phyloP scores from a whole-genome alignment of 2,329 filamentous ascomycete genomes.

The Xylariaceae sp. region DNA sequence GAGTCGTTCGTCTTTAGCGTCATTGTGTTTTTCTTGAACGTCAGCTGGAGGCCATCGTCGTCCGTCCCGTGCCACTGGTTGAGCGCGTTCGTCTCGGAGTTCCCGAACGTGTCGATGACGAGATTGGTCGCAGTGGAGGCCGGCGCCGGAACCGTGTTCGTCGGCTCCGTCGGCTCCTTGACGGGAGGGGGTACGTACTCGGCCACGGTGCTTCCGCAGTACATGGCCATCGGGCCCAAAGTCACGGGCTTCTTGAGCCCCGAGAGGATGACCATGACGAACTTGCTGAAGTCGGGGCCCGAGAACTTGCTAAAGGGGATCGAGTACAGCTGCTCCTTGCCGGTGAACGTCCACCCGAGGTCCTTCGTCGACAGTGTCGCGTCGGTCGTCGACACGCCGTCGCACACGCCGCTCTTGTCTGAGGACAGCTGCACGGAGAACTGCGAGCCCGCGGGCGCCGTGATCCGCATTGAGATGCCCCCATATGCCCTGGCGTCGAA shows the following conservation, averaged over 20 bases:
- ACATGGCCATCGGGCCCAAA: conserved; percentile 63
- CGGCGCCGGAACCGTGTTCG: conserved; percentile 56
- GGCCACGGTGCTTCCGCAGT: conserved; percentile 57
- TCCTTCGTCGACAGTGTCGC: conserved; percentile 51
- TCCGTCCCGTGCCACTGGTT: conserved; percentile 71
- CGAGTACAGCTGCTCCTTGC: conserved; percentile 63
- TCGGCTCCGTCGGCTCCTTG: conserved; percentile 48
- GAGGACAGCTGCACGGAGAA: conserved; percentile 59
- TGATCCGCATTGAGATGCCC: conserved; percentile 61
- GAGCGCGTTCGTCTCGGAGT: conserved; percentile 60
- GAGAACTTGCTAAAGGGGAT: conserved; percentile 61
- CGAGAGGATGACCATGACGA: conserved; percentile 58
- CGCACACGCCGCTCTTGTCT: conserved; percentile 48
- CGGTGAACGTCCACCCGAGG: conserved; percentile 66
- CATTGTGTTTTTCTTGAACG: conserved; percentile 57
- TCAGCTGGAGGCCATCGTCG: conserved; percentile 58
- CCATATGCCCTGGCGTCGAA: conserved; percentile 57
- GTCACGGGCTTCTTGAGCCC: conserved; percentile 53
- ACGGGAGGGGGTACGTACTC: conserved; percentile 56
- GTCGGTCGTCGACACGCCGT: conserved; percentile 43
- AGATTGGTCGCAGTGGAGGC: conserved; percentile 53
- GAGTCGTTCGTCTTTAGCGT: conserved; percentile 64
- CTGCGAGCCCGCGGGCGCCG: conserved; percentile 56
- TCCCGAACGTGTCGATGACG: conserved; percentile 67
- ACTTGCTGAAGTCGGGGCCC: conserved; percentile 56